A percentile compares a stretch with the other conserved stretches of the same genome.
These are phyloP conservation scores for Aspergillaceae sp. DNA, from an alignment of 2,329 filamentous ascomycete genomes.

Conservation along the genomic window DNA sequence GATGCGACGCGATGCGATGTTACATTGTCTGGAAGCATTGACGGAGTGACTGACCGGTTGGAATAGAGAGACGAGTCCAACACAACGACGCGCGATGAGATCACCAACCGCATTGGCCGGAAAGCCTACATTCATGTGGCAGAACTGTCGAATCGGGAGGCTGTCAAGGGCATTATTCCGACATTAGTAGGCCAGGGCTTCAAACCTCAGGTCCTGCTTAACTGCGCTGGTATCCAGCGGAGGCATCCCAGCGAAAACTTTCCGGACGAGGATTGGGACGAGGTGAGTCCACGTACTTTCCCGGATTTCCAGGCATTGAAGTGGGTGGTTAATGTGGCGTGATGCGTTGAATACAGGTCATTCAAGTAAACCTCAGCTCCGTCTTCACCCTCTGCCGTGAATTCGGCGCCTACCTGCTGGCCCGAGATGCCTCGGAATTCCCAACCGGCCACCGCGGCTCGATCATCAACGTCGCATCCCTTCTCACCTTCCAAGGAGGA, in stretches of 20 bases:
- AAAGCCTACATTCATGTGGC: constrained; percentile 37
- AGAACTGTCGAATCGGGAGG: constrained; percentile 34
- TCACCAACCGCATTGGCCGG: constrained; percentile 30
- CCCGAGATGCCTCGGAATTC: constrained; percentile 21
- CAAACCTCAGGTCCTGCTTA: constrained; percentile 68
- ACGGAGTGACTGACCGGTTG: background rate
- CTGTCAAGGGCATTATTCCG: constrained; percentile 34
- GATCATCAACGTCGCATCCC: constrained; percentile 77
- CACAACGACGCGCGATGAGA: constrained; percentile 36
- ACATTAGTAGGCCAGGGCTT: constrained; percentile 37
- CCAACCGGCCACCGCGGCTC: constrained; percentile 20
- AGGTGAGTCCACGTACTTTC: constrained; percentile 33
- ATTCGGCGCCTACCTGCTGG: constrained; percentile 27
- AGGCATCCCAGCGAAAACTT: constrained; percentile 68
- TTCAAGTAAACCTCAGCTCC: constrained; percentile 78
- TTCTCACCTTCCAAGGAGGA: constrained; percentile 78
- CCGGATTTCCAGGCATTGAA: no score
- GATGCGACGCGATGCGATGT: background rate
- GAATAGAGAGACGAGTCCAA: constrained; percentile 46
- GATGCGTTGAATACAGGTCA: constrained; percentile 41
- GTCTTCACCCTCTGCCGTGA: constrained; percentile 55
- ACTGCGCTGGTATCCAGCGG: constrained; percentile 79
- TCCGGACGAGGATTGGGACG: constrained; percentile 67
- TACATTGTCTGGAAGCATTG: no score
- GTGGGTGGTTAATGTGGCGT: no score